Evolutionary conservation across 2,329 filamentous ascomycete genomes (phyloP).

Genomic region (Colletotrichum tropicale): DNA sequence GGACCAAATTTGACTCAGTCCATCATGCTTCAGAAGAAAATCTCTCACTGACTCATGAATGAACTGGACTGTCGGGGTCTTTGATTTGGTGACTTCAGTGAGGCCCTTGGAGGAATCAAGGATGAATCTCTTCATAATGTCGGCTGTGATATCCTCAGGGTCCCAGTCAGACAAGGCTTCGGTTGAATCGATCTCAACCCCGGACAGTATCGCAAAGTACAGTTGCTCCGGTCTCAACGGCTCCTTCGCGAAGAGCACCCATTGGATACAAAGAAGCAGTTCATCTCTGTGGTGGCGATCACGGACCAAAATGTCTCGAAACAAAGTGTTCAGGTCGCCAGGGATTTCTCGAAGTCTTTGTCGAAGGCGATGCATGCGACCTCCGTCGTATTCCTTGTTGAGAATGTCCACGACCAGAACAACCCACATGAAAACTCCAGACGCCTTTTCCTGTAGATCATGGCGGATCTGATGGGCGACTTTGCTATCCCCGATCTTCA

Average conservation of each 20-base stretch:
- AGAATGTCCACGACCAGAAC: conserved; percentile 42
- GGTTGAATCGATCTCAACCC: neutral
- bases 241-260: conserved; percentile 50
- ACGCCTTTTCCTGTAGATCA: conserved; percentile 38
- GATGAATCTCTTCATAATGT: conserved; percentile 35
- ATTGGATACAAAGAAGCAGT: conserved; percentile 49
- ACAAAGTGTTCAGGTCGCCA: conserved; percentile 44
- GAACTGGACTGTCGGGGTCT: conserved; percentile 43
- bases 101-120: conserved; percentile 49
- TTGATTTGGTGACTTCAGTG: conserved; percentile 39
- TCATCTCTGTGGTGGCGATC: conserved; percentile 43
- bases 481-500: neutral
- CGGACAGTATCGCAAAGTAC: conserved; percentile 41
- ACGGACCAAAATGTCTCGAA: conserved; percentile 49
- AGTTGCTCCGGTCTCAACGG: conserved; percentile 46
- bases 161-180: conserved; percentile 21
- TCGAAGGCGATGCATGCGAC: conserved; percentile 22
- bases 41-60: conserved; percentile 51
- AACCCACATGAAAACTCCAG: conserved; percentile 49
- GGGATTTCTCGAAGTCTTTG: conserved; percentile 35
- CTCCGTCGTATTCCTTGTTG: conserved; percentile 34
- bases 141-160: neutral
- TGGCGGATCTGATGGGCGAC: conserved; percentile 25
- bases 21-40: conserved; percentile 42
- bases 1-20: neutral